A percentile compares a stretch with the other conserved stretches of the same genome.
Evolutionary conservation across 2,329 filamentous ascomycete genomes (phyloP).

Genomic region (Colletotrichum cuscutae): DNA sequence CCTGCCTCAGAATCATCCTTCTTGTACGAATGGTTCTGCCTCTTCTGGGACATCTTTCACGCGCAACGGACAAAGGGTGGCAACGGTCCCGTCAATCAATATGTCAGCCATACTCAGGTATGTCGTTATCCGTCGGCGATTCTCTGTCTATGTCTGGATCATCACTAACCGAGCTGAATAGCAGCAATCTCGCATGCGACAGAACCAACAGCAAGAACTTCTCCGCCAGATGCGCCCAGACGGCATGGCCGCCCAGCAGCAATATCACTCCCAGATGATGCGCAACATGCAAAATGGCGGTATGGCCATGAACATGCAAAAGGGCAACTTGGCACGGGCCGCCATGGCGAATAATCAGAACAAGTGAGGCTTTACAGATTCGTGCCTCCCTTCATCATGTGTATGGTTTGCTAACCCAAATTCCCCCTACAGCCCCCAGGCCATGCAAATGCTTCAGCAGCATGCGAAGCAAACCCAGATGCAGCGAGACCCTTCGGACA

Average conservation of each 20-base stretch:
- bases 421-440: conserved; percentile 63
- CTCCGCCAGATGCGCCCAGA: conserved; percentile 77
- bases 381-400: neutral
- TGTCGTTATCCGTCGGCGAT: conserved; percentile 40
- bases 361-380: conserved; percentile 62
- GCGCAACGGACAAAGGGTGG: conserved; percentile 79
- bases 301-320: conserved; percentile 69
- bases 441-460: conserved; percentile 76
- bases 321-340: conserved; percentile 73
- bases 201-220: conserved; percentile 81
- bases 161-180: conserved; percentile 43
- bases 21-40: conserved; percentile 95
- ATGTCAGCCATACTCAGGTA: conserved; percentile 87
- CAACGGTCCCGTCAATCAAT: conserved; percentile 74
- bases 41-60: conserved; percentile 96
- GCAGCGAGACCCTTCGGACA: conserved; percentile 87
- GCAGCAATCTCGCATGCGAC: conserved; percentile 77
- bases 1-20: conserved; percentile 80
- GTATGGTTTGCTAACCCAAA: conserved; percentile 30
- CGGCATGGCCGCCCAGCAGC: conserved; percentile 61
- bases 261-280: conserved; percentile 72
- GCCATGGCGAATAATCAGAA: conserved; percentile 83
- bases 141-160: neutral
- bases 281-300: conserved; percentile 71
- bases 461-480: conserved; percentile 82